Conservation (phyloP, 192 early-diverging fungal genomes). For the Chytriomyces sp. region DNA sequence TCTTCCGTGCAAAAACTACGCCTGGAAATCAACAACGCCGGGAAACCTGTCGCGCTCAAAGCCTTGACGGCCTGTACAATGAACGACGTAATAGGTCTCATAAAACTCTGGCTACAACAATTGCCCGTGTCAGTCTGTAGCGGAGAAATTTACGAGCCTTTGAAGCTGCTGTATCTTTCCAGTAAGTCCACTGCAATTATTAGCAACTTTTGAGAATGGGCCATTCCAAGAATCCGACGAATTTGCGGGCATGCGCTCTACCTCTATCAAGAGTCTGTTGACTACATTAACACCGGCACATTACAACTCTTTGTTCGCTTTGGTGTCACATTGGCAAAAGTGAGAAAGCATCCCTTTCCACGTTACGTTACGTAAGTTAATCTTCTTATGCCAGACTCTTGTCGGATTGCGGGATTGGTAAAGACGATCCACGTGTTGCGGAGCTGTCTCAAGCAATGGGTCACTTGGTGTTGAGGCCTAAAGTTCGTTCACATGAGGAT, state of each 20-base stretch:
- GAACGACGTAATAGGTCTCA: constrained; percentile 32
- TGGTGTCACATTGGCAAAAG: constrained; percentile 36
- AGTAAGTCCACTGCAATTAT: constrained; percentile 28
- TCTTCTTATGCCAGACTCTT: too few relatives aligned
- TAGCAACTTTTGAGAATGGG: constrained; percentile 12
- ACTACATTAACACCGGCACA: constrained; percentile 36
- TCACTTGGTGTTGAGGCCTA: constrained; percentile 41
- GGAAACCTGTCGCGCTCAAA: constrained; percentile 14
- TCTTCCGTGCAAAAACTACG: constrained; percentile 32
- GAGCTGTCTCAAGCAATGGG: constrained; percentile 42
- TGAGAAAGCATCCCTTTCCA: too few relatives aligned
- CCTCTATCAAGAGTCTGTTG: constrained; percentile 36
- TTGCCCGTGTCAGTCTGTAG: constrained; percentile 30
- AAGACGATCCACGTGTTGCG: constrained; percentile 28
- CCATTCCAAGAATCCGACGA: constrained; percentile 32
- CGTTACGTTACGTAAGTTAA: too few relatives aligned
- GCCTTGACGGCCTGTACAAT: constrained; percentile 22
- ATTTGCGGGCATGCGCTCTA: constrained; percentile 28
- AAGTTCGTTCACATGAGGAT: too few relatives aligned
- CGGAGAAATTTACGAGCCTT: constrained; percentile 49
- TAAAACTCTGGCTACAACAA: constrained; percentile 44
- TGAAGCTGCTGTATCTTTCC: constrained; percentile 52
- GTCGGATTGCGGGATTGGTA: background rate
- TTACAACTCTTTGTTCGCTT: constrained; percentile 27
- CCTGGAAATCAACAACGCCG: constrained; percentile 26